Base-by-base conservation (phyloP, 768 basidiomycete species). In the Tephrocybe rancida region DNA sequence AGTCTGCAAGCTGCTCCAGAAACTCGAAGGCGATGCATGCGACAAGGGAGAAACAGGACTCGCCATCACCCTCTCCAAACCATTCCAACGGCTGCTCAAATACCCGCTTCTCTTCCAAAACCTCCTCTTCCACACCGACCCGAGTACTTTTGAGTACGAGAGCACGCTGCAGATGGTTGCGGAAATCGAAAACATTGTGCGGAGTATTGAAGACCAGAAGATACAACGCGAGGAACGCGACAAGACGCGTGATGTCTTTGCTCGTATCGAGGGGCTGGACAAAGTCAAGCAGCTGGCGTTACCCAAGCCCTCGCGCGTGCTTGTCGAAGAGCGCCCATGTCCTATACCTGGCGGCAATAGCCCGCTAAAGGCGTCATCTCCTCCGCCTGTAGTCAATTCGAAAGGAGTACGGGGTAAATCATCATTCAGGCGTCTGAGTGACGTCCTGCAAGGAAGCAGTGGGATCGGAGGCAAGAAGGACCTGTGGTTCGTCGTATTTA, bases 51-150 rank as follows among this genome's bases (percentile, higher is more conserved):
- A 98, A 74, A 95, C 92, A 1, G 94, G 95, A 2, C 79, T 99
- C 50, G 90, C 93, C 30, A 99, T 99, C 67, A 92, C 92, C 0
- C 78, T 98, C 9, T 95, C 93, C 18, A 98, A 98, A 68, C 96
- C 97, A 2, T 97, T 99, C 75, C 96, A 98, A 66, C 85, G 96
- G 37, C 77, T 99, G 29, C 84, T 97, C 66, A 98, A 98, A 69
- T 97, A 98, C 69, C 97, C 97, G 3, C 81, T 99, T 29, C 83
- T 99, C 43, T 98, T 98, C 74, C 97, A 99, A 72, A 98, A 97
- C 68, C 81, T 98, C 14, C 84, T 98, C 50, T 98, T 90, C 73
- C 92, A 95, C 72, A 97, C 96, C 16, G 97, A 99, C 62, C 95
- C 97, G 2, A 95, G 92, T 58, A 94, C 95, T 3, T 95, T 89